Percentiles rank a stretch among this genome's conserved stretches.
Conservation (phyloP, 768 basidiomycete species). For the Peribolospora baueri region DNA sequence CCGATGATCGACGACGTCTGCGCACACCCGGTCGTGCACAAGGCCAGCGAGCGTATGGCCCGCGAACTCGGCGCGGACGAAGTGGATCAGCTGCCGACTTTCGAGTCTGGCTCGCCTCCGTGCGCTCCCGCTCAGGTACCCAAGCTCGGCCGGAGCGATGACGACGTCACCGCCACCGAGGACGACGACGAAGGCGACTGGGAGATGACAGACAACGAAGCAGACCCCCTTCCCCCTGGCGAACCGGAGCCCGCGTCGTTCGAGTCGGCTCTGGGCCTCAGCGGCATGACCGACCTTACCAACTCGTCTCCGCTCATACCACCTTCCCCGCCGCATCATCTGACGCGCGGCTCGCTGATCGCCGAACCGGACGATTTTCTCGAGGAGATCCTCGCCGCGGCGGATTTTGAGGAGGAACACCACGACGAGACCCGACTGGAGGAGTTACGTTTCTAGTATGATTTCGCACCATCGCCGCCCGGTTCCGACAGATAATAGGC, state of each 20-base stretch:
- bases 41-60: slow-evolving; percentile 3
- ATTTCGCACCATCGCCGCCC: too few relatives aligned
- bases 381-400: slow-evolving; percentile 30
- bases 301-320: slow-evolving; percentile 6
- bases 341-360: slow-evolving; percentile 27
- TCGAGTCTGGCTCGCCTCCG: not conserved
- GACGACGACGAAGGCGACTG: not conserved
- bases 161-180: slow-evolving; percentile 23
- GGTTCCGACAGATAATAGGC: too few relatives aligned
- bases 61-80: slow-evolving; percentile 1
- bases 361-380: slow-evolving; percentile 40
- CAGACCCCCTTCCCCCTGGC: not conserved
- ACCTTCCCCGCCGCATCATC: slow-evolving; percentile 27
- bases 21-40: slow-evolving; percentile 33
- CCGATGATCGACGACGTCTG: slow-evolving; percentile 34
- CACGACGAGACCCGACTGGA: not conserved
- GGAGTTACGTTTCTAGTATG: not conserved
- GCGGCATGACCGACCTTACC: too few relatives aligned
- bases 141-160: slow-evolving; percentile 25
- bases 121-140: too few relatives aligned
- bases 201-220: slow-evolving; percentile 10
- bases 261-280: too few relatives aligned
- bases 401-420: not conserved
- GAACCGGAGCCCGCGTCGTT: too few relatives aligned
- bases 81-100: not conserved